A percentile compares a stretch with the other conserved stretches of the same genome.
Evolutionary conservation across 139 green algal genomes (phyloP).

Genomic region (Chlorella sorokiniana): DNA sequence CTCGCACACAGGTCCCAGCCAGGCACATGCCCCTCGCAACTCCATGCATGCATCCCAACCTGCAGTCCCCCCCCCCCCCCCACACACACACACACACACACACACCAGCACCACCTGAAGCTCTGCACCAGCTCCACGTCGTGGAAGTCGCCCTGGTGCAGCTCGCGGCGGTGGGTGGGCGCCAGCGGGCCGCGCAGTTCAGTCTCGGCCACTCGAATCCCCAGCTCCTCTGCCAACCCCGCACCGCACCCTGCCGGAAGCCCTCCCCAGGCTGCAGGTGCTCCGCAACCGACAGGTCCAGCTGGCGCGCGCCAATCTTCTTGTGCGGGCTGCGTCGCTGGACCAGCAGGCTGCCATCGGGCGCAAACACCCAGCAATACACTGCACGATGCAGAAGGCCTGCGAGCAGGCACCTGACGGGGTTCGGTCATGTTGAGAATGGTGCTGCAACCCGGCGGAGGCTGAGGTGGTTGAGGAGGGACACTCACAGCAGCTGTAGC

Average conservation of each 20-base stretch:
- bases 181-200: constrained; percentile 51
- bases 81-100: not conserved
- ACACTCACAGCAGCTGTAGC: not conserved
- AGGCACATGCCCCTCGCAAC: not conserved
- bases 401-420: not conserved
- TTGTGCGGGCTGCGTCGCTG: constrained; percentile 63
- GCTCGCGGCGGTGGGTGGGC: constrained; percentile 49
- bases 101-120: constrained; percentile 21
- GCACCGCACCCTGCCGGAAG: constrained; percentile 52
- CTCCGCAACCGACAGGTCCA: constrained; percentile 75
- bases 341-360: constrained; percentile 54
- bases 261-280: constrained; percentile 70
- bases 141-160: constrained; percentile 42
- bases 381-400: constrained; percentile 65
- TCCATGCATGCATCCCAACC: not conserved
- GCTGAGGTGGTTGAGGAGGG: not conserved
- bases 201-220: constrained; percentile 33
- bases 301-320: constrained; percentile 68
- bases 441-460: not conserved
- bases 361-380: constrained; percentile 69
- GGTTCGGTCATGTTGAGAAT: not conserved
- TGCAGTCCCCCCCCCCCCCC: not conserved
- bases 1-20: not conserved
- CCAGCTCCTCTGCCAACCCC: constrained; percentile 73
- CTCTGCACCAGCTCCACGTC: constrained; percentile 52